Evolutionary conservation across 2,329 filamentous ascomycete genomes (phyloP).

Genomic region (Salinomyces thailandicus): DNA sequence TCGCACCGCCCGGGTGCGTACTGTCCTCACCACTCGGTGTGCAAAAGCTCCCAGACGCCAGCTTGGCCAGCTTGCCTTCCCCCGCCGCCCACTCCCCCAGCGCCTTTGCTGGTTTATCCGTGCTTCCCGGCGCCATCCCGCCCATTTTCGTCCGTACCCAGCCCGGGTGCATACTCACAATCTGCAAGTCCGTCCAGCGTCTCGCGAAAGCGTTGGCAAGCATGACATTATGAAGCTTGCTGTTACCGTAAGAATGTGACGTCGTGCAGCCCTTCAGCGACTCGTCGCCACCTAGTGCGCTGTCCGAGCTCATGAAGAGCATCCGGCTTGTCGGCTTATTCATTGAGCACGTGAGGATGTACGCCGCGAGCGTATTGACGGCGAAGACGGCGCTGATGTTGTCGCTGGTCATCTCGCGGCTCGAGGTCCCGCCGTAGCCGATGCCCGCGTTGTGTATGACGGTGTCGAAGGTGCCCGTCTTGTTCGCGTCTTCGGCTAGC

Average conservation of each 20-base stretch:
- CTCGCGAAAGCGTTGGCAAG: conserved; percentile 46
- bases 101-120: not conserved
- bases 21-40: not conserved
- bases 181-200: conserved; percentile 35
- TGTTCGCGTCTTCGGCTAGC: conserved; percentile 43
- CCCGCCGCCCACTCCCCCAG: not conserved
- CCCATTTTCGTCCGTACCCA: conserved; percentile 36
- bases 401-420: conserved; percentile 32
- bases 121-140: conserved; percentile 13
- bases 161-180: conserved; percentile 38
- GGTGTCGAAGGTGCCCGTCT: conserved; percentile 41
- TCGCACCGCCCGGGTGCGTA: not conserved
- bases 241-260: conserved; percentile 38
- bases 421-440: conserved; percentile 15
- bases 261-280: conserved; percentile 25
- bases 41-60: not conserved
- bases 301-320: conserved; percentile 42
- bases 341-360: conserved; percentile 45
- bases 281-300: conserved; percentile 41
- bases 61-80: not conserved
- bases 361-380: conserved; percentile 49
- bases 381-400: conserved; percentile 42
- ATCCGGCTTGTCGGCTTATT: conserved; percentile 38
- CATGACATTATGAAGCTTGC: conserved; percentile 47
- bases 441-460: conserved; percentile 52